These are phyloP conservation scores for Alternaria conjuncta DNA, from an alignment of 2,329 filamentous ascomycete genomes.

Conservation along the genomic window DNA sequence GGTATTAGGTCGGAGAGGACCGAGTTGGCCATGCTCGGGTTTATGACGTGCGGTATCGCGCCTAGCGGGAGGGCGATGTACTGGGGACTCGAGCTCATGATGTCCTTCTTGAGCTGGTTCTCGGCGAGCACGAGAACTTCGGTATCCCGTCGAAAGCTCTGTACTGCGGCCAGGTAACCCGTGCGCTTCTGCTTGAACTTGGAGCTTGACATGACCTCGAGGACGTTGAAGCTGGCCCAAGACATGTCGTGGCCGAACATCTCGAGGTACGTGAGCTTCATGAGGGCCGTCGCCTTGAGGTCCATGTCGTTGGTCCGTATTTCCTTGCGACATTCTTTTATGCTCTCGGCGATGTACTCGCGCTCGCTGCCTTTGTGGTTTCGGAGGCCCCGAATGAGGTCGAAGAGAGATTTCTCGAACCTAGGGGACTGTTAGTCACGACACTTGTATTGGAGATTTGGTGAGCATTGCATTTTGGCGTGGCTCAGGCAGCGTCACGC, in stretches of 20 bases:
- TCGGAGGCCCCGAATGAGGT: conserved; percentile 94
- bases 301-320: conserved; percentile 96
- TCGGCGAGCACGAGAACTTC: conserved; percentile 98
- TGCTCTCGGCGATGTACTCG: conserved; percentile 90
- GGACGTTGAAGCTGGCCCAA: conserved; percentile 97
- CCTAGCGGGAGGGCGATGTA: conserved; percentile 85
- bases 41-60: conserved; percentile 94
- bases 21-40: conserved; percentile 87
- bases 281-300: conserved; percentile 91
- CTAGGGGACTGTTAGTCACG: conserved; percentile 55
- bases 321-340: conserved; percentile 95
- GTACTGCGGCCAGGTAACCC: conserved; percentile 91
- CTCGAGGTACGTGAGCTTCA: conserved; percentile 96
- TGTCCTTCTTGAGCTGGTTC: conserved; percentile 94
- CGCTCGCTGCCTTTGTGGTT: conserved; percentile 95
- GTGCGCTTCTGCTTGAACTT: conserved; percentile 96
- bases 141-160: conserved; percentile 94
- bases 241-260: conserved; percentile 99
- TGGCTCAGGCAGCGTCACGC: conserved; percentile 21
- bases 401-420: conserved; percentile 99
- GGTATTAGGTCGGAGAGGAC: conserved; percentile 86
- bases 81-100: conserved; percentile 73
- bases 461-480: conserved; percentile 32
- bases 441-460: too few species aligned
- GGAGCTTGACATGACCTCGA: conserved; percentile 97